Base-by-base conservation (phyloP, 2,329 filamentous ascomycete genomes). In the Pseudocercospora vitis region DNA sequence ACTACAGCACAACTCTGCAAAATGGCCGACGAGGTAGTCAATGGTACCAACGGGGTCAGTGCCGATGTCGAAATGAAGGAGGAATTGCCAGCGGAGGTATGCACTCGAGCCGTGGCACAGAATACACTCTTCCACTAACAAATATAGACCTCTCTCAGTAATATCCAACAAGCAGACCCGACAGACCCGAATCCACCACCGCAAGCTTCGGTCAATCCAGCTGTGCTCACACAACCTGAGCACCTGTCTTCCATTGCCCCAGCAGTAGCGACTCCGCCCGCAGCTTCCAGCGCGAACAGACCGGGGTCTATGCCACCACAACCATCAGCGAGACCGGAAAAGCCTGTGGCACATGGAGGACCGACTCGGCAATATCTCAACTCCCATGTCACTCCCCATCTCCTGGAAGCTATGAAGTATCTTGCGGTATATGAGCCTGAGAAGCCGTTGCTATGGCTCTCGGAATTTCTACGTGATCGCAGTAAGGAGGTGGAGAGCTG, bases 351-450 rank as follows among this genome's bases (percentile, higher is more conserved):
- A 16, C 76, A 79, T 57, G 77, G 77, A 5, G 73, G 72, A 19
- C 73, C 76, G 1, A 78, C 76, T 21, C 65, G 77, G 8, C 72
- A 78, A 42, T 79, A 77, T 59, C 61, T 79, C 58, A 79, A 79
- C 56, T 68, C 73, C 61, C 68, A 78, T 59, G 70, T 79, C 28
- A 79, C 76, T 37, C 77, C 76, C 50, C 71, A 78, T 65, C 59
- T 79, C 63, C 65, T 79, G 35, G 77, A 79, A 63, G 77, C 73
- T 4, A 78, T 79, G 76, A 79, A 79, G 68, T 73, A 75, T 64
- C 56, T 79, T 42, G 76, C 73, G 14, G 71, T 73, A n/a, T 66
- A 73, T 48, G 76, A 78, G 71, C 77, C 77, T 0, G 76, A 79
- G 58, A 79, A 79, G 63, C 77, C 77, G 52, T 58, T 79, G 52